Percentiles rank a stretch among this genome's conserved stretches.
phyloP scores from a whole-genome alignment of 768 basidiomycete genomes.

The Suillus tomentosus region DNA sequence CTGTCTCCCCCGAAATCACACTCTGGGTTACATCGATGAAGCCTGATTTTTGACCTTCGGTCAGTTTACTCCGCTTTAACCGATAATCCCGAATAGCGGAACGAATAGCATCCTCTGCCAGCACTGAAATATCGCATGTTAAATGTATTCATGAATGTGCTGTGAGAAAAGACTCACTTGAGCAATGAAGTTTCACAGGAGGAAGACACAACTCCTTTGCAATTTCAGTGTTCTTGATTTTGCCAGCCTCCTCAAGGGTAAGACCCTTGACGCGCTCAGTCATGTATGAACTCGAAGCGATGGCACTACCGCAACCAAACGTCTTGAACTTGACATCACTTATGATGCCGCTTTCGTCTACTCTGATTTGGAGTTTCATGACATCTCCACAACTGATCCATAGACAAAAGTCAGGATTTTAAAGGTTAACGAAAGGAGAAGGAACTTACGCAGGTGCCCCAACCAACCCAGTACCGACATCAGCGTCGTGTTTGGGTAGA shows the following conservation, averaged over 20 bases:
- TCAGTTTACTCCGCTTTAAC: conserved; percentile 66
- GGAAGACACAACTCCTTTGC: conserved; percentile 95
- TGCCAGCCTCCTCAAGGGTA: conserved; percentile 89
- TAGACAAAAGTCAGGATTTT: conserved; percentile 20
- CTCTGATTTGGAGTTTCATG: conserved; percentile 99
- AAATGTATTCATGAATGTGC: conserved; percentile 17
- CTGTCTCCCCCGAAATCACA: conserved; percentile 52
- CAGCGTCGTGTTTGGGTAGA: conserved; percentile 84
- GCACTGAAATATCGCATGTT: conserved; percentile 54
- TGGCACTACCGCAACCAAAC: conserved; percentile 97
- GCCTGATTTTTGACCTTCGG: conserved; percentile 56
- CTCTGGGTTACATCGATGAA: conserved; percentile 73
- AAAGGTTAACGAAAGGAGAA: conserved; percentile 11
- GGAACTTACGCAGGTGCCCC: conserved; percentile 89
- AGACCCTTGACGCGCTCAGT: conserved; percentile 97
- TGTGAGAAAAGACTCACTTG: conserved; percentile 57
- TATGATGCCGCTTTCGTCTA: conserved; percentile 92
- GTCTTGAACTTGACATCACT: conserved; percentile 99
- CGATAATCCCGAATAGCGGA: conserved; percentile 97
- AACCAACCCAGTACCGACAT: conserved; percentile 97
- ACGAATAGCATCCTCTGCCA: conserved; percentile 98
- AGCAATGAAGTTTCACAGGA: conserved; percentile 95
- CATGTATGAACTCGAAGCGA: conserved; percentile 98
- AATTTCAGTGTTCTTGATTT: conserved; percentile 99
- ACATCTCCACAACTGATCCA: conserved; percentile 86